phyloP scores from a whole-genome alignment of 1,139 yeast genomes.

The Diutina siamensis region DNA sequence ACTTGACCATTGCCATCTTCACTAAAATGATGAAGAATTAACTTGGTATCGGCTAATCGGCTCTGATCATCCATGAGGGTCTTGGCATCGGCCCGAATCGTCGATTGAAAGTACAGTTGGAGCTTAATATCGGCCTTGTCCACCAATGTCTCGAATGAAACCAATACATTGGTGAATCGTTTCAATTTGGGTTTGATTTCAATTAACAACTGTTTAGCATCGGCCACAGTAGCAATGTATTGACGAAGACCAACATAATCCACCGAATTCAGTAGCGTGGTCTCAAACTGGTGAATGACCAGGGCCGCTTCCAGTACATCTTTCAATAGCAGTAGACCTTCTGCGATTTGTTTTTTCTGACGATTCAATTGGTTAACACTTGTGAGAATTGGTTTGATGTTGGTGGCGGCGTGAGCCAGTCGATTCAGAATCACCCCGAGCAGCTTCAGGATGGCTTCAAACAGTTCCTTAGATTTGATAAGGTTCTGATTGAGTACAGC shows the following conservation, averaged over 20 bases:
- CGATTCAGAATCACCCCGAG: slow-evolving; percentile 44
- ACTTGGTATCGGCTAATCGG: background rate
- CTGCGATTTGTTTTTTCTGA: slow-evolving; percentile 48
- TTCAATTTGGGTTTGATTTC: slow-evolving; percentile 30
- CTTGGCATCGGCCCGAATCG: slow-evolving; percentile 9
- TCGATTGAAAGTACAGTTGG: slow-evolving; percentile 22
- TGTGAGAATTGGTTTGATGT: slow-evolving; percentile 61
- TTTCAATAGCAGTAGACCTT: slow-evolving; percentile 46
- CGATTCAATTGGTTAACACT: slow-evolving; percentile 48
- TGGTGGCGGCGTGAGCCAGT: slow-evolving; percentile 49
- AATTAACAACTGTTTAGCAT: slow-evolving; percentile 21
- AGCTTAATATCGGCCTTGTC: slow-evolving; percentile 34
- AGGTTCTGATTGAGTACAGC: slow-evolving; percentile 72
- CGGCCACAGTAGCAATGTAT: slow-evolving; percentile 26
- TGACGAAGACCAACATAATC: slow-evolving; percentile 27
- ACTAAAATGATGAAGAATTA: slow-evolving; percentile 30
- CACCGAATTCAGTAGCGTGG: slow-evolving; percentile 25
- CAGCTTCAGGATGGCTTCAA: slow-evolving; percentile 44
- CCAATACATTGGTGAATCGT: slow-evolving; percentile 38
- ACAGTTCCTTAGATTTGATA: slow-evolving; percentile 43
- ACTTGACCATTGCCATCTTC: slow-evolving; percentile 10
- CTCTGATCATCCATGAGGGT: slow-evolving; percentile 13
- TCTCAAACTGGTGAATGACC: slow-evolving; percentile 42
- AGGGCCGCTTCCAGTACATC: slow-evolving; percentile 59
- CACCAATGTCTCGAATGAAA: slow-evolving; percentile 34